Evolutionary conservation across 2,329 filamentous ascomycete genomes (phyloP).

Genomic region (Alternaria gaisen): DNA sequence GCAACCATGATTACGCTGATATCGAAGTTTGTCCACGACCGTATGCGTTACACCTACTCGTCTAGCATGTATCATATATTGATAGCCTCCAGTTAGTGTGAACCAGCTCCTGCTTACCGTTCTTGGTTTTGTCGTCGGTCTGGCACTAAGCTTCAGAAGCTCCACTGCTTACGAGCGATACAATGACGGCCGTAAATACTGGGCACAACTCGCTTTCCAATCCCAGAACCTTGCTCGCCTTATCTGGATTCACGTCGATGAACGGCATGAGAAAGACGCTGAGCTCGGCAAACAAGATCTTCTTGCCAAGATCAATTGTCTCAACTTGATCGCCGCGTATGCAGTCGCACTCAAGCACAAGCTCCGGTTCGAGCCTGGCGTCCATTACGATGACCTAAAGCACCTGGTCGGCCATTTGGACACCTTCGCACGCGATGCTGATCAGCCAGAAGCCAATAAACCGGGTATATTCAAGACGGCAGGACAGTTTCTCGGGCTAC

Average conservation of each 20-base stretch:
- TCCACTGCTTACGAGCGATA: constrained; percentile 78
- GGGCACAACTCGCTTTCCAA: constrained; percentile 64
- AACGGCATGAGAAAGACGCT: constrained; percentile 59
- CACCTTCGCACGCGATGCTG: constrained; percentile 71
- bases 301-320: constrained; percentile 68
- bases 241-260: constrained; percentile 81
- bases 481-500: constrained; percentile 77
- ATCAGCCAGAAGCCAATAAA: constrained; percentile 43
- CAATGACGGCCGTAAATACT: constrained; percentile 70
- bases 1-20: constrained; percentile 68
- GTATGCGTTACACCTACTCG: constrained; percentile 18
- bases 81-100: constrained; percentile 59
- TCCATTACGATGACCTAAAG: constrained; percentile 76
- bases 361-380: constrained; percentile 82
- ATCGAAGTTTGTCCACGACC: constrained; percentile 52
- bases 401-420: constrained; percentile 75
- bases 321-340: constrained; percentile 82
- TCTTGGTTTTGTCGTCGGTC: constrained; percentile 81
- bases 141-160: constrained; percentile 77
- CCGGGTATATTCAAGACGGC: constrained; percentile 62
- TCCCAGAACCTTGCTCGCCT: constrained; percentile 71
- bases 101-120: constrained; percentile 75
- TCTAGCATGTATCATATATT: background rate
- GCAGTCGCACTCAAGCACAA: constrained; percentile 80
- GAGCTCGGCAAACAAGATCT: constrained; percentile 70